Evolutionary conservation across 306 rosid species (phyloP).

Genomic region (Argentina anserina): DNA sequence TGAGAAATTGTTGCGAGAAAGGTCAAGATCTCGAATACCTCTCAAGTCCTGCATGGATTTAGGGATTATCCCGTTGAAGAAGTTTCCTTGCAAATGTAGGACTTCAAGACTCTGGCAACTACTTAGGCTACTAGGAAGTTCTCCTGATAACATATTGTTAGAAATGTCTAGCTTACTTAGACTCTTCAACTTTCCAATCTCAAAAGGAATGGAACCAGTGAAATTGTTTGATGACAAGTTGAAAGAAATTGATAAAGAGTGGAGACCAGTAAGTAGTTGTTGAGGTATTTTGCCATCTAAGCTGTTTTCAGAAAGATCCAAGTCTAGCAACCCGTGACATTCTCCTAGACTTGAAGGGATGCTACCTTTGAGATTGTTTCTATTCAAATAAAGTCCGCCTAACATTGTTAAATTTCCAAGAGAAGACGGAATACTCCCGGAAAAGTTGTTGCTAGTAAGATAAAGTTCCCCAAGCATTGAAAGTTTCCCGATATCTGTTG

Average conservation of each 20-base stretch:
- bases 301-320: not conserved
- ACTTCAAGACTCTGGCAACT: not conserved
- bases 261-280: not conserved
- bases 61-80: not conserved
- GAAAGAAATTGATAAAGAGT: not conserved
- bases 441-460: not conserved
- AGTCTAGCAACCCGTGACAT: not conserved
- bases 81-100: not conserved
- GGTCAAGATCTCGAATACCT: not conserved
- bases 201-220: not conserved
- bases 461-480: not conserved
- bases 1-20: not conserved
- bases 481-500: not conserved
- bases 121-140: not conserved
- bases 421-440: not conserved
- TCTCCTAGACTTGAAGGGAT: not conserved
- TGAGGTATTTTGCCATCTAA: not conserved
- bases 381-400: rapidly evolving
- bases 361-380: not conserved
- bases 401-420: not conserved
- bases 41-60: not conserved
- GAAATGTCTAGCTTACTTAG: not conserved
- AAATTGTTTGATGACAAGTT: not conserved
- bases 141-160: not conserved
- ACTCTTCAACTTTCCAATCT: not conserved